phyloP scores from a whole-genome alignment of 768 basidiomycete species.

The Dentipellis fragilis region DNA sequence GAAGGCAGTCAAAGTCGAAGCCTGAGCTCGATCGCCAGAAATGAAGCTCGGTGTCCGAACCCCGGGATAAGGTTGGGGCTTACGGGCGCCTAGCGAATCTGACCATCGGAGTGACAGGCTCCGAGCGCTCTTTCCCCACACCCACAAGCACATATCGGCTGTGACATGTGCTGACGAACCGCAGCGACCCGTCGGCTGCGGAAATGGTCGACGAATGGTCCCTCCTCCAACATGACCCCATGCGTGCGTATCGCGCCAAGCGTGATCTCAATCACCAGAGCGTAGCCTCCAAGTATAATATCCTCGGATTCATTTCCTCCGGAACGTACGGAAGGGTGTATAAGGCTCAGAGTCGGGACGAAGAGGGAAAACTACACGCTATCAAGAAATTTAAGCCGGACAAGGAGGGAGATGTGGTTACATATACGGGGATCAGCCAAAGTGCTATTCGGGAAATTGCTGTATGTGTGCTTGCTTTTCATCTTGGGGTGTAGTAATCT shows the following conservation, averaged over 20 bases:
- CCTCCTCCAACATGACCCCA: constrained; percentile 47
- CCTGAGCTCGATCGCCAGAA: no score
- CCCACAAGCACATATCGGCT: no score
- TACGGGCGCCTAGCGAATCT: no score
- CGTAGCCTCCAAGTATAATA: constrained; percentile 80
- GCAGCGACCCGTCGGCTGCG: not conserved
- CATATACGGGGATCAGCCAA: constrained; percentile 97
- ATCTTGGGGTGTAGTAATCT: no score
- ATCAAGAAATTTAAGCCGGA: constrained; percentile 99
- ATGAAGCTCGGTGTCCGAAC: no score
- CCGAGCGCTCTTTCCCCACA: no score
- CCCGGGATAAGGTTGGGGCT: no score
- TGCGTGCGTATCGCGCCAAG: constrained; percentile 77
- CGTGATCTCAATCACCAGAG: constrained; percentile 58
- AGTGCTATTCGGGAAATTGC: constrained; percentile 96
- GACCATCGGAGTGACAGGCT: no score
- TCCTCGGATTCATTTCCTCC: constrained; percentile 95
- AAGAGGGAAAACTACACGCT: constrained; percentile 61
- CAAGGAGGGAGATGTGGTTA: constrained; percentile 93
- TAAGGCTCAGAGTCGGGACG: constrained; percentile 76
- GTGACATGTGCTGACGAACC: not conserved
- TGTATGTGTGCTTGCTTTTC: constrained; percentile 27
- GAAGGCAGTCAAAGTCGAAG: no score
- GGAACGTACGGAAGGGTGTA: constrained; percentile 99
- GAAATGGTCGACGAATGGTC: constrained; percentile 14